These are phyloP conservation scores for Tricholoma terreum DNA, from an alignment of 768 basidiomycete species.

Conservation along the genomic window DNA sequence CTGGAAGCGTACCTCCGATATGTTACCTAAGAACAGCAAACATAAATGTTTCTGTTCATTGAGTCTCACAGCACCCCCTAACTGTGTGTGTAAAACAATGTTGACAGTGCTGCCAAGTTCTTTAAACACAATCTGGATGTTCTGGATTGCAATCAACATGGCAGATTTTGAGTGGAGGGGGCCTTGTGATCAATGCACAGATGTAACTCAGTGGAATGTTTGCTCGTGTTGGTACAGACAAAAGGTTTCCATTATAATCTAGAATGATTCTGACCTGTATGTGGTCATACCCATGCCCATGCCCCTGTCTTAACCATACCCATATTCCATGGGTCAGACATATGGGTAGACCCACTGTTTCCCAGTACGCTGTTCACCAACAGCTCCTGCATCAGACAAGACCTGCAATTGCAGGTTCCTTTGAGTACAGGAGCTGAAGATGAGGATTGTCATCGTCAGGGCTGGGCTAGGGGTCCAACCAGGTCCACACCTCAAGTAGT, in stretches of 20 bases:
- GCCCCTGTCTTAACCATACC: too few species aligned
- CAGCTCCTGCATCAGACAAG: too few species aligned
- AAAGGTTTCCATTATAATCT: background rate
- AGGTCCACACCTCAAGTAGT: too few species aligned
- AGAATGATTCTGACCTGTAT: background rate
- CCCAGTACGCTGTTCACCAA: too few species aligned
- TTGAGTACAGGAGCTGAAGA: too few species aligned
- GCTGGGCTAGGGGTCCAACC: too few species aligned
- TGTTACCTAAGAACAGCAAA: conserved; percentile 4
- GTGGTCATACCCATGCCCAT: too few species aligned
- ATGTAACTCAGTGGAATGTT: background rate
- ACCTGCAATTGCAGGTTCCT: too few species aligned
- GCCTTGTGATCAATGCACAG: background rate
- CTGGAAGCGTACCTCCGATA: background rate
- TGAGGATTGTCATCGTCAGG: too few species aligned
- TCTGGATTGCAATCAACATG: conserved; percentile 9
- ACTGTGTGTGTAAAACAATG: conserved; percentile 8
- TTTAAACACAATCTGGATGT: conserved; percentile 6
- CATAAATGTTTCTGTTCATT: conserved; percentile 9
- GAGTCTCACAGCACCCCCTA: conserved; percentile 14
- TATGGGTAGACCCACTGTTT: too few species aligned
- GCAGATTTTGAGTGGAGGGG: background rate
- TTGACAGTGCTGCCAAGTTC: conserved; percentile 5
- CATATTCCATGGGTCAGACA: too few species aligned
- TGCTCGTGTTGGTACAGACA: background rate